phyloP scores from a whole-genome alignment of 495 filamentous ascomycete species.

The Penicillium lividum region DNA sequence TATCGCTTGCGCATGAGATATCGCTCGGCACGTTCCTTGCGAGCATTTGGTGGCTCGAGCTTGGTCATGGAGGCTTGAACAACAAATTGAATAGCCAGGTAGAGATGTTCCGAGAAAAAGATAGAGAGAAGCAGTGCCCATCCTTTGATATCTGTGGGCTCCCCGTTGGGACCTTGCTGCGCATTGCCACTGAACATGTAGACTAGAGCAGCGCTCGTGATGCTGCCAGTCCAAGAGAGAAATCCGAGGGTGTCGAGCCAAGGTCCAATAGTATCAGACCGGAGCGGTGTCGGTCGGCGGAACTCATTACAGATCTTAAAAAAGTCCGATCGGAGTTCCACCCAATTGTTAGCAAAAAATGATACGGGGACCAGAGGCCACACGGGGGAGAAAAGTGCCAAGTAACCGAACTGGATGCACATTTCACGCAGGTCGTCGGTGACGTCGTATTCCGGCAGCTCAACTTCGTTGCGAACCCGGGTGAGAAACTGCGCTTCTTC shows the following conservation, averaged over 20 bases:
- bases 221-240: slow-evolving; percentile 85
- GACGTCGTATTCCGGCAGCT: slow-evolving; percentile 83
- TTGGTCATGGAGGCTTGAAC: slow-evolving; percentile 72
- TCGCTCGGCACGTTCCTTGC: slow-evolving; percentile 75
- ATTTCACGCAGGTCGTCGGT: slow-evolving; percentile 89
- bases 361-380: slow-evolving; percentile 90
- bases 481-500: slow-evolving; percentile 77
- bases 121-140: slow-evolving; percentile 85
- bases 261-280: slow-evolving; percentile 90
- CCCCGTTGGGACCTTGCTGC: slow-evolving; percentile 55
- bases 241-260: slow-evolving; percentile 90
- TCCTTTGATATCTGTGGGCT: slow-evolving; percentile 64
- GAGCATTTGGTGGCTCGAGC: slow-evolving; percentile 79
- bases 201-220: slow-evolving; percentile 80
- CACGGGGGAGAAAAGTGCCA: slow-evolving; percentile 88
- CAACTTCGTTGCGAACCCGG: slow-evolving; percentile 84
- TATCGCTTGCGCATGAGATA: slow-evolving; percentile 73
- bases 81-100: slow-evolving; percentile 68
- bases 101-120: slow-evolving; percentile 84
- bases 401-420: slow-evolving; percentile 91
- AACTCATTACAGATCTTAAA: slow-evolving; percentile 92
- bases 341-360: slow-evolving; percentile 95
- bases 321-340: slow-evolving; percentile 90
- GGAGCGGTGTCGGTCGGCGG: slow-evolving; percentile 81
- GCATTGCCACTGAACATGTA: slow-evolving; percentile 77